Percentiles rank a stretch among this genome's conserved stretches.
These are phyloP conservation scores for Manihot esculenta DNA, from an alignment of 441 rosid genomes.

Conservation along the genomic window DNA sequence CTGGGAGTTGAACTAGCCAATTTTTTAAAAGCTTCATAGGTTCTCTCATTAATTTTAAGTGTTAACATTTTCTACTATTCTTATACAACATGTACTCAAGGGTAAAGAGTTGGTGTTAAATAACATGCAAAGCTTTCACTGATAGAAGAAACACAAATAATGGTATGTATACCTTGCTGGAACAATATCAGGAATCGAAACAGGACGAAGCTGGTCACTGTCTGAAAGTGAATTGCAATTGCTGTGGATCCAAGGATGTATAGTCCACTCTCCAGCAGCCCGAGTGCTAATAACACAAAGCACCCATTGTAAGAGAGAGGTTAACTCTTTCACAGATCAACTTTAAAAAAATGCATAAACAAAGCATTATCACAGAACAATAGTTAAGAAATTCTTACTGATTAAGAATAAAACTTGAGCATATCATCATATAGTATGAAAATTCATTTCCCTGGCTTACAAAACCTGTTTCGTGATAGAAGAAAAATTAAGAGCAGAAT, in stretches of 20 bases:
- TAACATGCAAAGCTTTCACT: conserved; percentile 13
- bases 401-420: conserved; percentile 96
- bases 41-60: background rate
- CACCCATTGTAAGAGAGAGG: conserved; percentile 11
- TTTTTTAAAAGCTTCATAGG: background rate
- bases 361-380: background rate
- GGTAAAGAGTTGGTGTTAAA: background rate
- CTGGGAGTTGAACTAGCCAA: background rate
- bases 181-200: conserved; percentile 81
- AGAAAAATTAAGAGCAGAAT: conserved; percentile 23
- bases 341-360: background rate
- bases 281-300: conserved; percentile 42
- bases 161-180: conserved; percentile 74
- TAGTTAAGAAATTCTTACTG: conserved; percentile 50
- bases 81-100: background rate
- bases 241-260: conserved; percentile 98
- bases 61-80: background rate
- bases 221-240: conserved; percentile 95
- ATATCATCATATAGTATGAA: conserved; percentile 99
- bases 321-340: conserved; percentile 8
- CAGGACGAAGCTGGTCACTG: conserved; percentile 81
- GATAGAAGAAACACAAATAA: background rate
- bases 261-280: conserved; percentile 77
- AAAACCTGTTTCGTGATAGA: conserved; percentile 59
- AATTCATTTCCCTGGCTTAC: conserved; percentile 98